Conservation (phyloP, 352 stramenopile species). For the Globisporangium camurandrum region DNA sequence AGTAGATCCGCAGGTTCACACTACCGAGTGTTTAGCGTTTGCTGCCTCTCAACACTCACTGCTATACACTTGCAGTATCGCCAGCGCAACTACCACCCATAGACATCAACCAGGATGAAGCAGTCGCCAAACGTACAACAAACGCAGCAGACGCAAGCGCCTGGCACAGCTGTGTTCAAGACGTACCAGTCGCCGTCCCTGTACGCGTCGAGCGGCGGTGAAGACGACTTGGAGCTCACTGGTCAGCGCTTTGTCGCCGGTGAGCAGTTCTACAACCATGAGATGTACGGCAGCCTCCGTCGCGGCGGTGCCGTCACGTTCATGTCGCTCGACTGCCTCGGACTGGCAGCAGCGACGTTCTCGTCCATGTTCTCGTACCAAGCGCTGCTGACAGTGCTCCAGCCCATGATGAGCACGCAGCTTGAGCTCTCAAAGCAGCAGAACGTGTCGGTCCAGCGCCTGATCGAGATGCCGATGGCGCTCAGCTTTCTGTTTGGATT, state of each 20-base stretch:
- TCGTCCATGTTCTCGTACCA: slow-evolving; percentile 68
- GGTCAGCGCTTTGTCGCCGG: slow-evolving; percentile 45
- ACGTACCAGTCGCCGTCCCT: slow-evolving; percentile 7
- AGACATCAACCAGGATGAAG: background rate
- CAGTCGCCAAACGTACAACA: background rate
- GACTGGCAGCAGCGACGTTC: slow-evolving; percentile 53
- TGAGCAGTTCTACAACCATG: slow-evolving; percentile 56
- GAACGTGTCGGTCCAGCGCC: slow-evolving; percentile 35
- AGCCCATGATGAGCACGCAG: slow-evolving; percentile 51
- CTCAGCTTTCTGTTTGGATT: slow-evolving; percentile 88
- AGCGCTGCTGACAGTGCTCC: slow-evolving; percentile 34
- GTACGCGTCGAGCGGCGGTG: slow-evolving; percentile 1
- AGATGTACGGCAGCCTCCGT: slow-evolving; percentile 44
- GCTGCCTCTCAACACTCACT: too few species aligned
- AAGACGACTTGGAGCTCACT: slow-evolving; percentile 1
- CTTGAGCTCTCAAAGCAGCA: slow-evolving; percentile 33
- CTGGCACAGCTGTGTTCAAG: slow-evolving; percentile 2
- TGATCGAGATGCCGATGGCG: slow-evolving; percentile 81
- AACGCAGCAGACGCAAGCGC: background rate
- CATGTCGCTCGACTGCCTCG: slow-evolving; percentile 53
- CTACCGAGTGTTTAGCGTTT: too few species aligned
- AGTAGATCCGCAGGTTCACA: too few species aligned
- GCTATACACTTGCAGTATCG: too few species aligned
- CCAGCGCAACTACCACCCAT: too few species aligned
- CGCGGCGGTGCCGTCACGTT: slow-evolving; percentile 52